These are phyloP conservation scores for Tuber brumale DNA, from an alignment of 495 filamentous ascomycete species.

Conservation along the genomic window DNA sequence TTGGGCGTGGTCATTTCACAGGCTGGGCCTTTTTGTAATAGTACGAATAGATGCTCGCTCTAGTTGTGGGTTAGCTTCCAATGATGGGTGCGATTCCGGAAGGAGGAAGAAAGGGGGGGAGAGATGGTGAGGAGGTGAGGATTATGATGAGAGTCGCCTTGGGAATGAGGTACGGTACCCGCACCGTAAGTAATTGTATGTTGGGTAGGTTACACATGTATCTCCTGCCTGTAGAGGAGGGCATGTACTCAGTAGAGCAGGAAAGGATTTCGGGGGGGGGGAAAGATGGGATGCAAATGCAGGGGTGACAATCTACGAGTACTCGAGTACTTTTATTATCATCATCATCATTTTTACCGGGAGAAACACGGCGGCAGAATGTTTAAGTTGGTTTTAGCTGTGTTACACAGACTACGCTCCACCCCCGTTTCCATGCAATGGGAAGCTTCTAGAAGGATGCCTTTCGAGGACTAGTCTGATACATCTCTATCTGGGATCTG, in stretches of 20 bases:
- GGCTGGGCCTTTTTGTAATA: background rate
- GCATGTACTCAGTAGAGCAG: background rate
- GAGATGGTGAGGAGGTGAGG: background rate
- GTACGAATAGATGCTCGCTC: background rate
- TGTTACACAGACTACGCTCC: background rate
- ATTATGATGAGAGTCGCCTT: background rate
- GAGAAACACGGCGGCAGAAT: background rate
- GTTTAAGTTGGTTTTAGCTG: slow-evolving; percentile 4
- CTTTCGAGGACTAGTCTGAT: background rate
- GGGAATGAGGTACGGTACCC: background rate
- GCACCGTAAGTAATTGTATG: background rate
- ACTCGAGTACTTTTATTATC: no score
- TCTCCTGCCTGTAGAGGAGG: background rate
- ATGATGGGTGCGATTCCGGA: background rate
- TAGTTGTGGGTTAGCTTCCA: background rate
- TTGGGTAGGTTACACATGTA: background rate
- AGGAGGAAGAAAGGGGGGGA: background rate
- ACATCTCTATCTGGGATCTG: background rate
- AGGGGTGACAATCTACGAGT: background rate
- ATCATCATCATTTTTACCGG: background rate
- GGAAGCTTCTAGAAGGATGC: background rate
- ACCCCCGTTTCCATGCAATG: background rate
- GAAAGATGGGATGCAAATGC: background rate
- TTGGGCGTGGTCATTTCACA: background rate
- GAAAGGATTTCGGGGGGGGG: background rate